Percentiles rank a stretch among this genome's conserved stretches.
These are phyloP conservation scores for Biscogniauxia marginata DNA, from an alignment of 2,329 filamentous ascomycete genomes.

Conservation along the genomic window DNA sequence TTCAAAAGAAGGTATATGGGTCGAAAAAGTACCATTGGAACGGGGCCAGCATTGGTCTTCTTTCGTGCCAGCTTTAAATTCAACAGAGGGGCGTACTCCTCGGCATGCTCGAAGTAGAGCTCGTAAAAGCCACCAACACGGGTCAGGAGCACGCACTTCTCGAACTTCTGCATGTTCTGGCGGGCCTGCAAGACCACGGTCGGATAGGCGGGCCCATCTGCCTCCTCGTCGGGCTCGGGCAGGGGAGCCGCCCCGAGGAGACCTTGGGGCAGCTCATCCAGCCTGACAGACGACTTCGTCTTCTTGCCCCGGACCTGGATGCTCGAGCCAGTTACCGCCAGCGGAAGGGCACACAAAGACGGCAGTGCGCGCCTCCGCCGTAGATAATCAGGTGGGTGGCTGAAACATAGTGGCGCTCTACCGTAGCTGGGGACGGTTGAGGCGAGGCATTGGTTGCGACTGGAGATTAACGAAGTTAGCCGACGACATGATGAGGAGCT, in stretches of 20 bases:
- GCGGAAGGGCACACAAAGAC: neutral
- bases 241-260: conserved; percentile 23
- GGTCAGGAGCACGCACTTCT: conserved; percentile 87
- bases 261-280: conserved; percentile 59
- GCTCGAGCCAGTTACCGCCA: neutral
- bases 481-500: conserved; percentile 18
- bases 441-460: conserved; percentile 13
- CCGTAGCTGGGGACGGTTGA: neutral
- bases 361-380: neutral
- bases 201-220: conserved; percentile 63
- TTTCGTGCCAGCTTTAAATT: conserved; percentile 84
- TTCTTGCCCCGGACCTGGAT: conserved; percentile 50
- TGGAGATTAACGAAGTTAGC: conserved; percentile 22
- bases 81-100: conserved; percentile 80
- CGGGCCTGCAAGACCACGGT: conserved; percentile 85
- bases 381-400: conserved; percentile 13
- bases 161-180: conserved; percentile 87
- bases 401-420: neutral
- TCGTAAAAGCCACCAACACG: conserved; percentile 96
- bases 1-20: conserved; percentile 5
- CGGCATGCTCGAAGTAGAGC: conserved; percentile 94
- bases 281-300: conserved; percentile 51
- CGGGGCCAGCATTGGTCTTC: conserved; percentile 72
- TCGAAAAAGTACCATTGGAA: conserved; percentile 70
- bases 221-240: conserved; percentile 35